phyloP scores from a whole-genome alignment of 495 filamentous ascomycete genomes.

The Penicillium ochrochloron region DNA sequence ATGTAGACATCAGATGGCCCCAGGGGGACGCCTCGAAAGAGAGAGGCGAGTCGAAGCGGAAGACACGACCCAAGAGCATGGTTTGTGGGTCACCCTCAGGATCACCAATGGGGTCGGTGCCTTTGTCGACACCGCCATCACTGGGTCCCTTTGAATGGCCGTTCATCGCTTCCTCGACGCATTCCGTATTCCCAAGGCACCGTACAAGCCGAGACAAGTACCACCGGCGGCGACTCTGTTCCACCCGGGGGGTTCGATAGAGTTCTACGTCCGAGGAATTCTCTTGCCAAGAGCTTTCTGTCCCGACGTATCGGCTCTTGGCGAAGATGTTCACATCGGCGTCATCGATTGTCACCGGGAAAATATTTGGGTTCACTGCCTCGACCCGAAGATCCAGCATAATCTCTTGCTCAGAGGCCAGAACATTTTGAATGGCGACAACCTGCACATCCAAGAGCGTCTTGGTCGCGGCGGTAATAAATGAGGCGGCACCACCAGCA shows the following conservation, averaged over 20 bases:
- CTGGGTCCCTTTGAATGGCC: constrained; percentile 13
- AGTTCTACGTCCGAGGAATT: constrained; percentile 42
- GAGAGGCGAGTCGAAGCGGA: constrained; percentile 82
- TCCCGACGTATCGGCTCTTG: constrained; percentile 82
- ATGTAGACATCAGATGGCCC: constrained; percentile 63
- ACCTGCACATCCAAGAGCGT: constrained; percentile 78
- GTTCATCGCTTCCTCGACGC: constrained; percentile 25
- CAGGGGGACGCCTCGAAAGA: constrained; percentile 88
- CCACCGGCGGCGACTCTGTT: constrained; percentile 43
- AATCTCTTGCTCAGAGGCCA: constrained; percentile 91
- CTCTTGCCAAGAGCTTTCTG: constrained; percentile 73
- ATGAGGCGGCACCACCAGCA: constrained; percentile 78
- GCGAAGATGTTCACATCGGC: constrained; percentile 93
- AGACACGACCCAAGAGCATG: constrained; percentile 88
- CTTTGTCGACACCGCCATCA: constrained; percentile 61
- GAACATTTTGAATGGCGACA: constrained; percentile 79
- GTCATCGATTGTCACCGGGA: constrained; percentile 79
- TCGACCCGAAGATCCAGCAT: constrained; percentile 92
- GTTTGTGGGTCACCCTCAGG: constrained; percentile 71
- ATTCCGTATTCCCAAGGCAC: constrained; percentile 33
- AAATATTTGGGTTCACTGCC: constrained; percentile 89
- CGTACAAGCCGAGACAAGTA: constrained; percentile 37
- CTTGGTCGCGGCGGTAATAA: constrained; percentile 90
- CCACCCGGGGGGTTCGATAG: constrained; percentile 39
- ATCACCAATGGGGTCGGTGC: constrained; percentile 73